Evolutionary conservation across 768 basidiomycete genomes (phyloP), one percentile per base, ranked within the genome.

Genomic region (Lepiota venenata): DNA sequence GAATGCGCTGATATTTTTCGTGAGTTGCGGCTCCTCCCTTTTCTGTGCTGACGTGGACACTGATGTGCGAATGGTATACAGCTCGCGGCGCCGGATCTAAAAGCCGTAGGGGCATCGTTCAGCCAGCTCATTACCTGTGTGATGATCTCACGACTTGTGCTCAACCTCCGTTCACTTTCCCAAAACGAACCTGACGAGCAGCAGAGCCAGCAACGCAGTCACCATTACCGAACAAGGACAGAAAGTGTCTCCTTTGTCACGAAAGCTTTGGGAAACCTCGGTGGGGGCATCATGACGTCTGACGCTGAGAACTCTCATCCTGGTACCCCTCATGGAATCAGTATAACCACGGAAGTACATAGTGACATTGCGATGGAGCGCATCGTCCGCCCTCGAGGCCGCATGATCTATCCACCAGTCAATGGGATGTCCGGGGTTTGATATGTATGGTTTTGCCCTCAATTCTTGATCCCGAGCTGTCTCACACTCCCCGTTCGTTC

Each of bases 61-160:
- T 15, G 21, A 39, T 27, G 15, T 3, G 8, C 20, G 15, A 18
- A 20, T 51, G 20, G 29, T 22, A 29, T 25, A 12, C n/a, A 68
- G 66, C 38, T 61, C 25, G 64, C 62, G 12, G 47, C 46, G 9
- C 35, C 53, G 6, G 67, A 67, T 46, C 50, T 69, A 4, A 68
- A 68, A 51, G 66, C 66, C 3, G 62, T 68, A 27, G 68, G 67
- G 10, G 68, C 68, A 9, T 66, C 66, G 0, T 68, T 69, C 57
- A 66, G 64, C 27, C 68, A 68, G 46, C 57, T 66, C 20, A 60
- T 69, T 9, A 68, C 67, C 4, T 50, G 64, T 10, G 55, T 59
- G 1, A 66, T 69, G 63, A 57, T 68, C 11, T 68, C 68, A 16
- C 66, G 67, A 2, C 63, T 69, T 8, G 63, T 68, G 10, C 60